Base-by-base conservation (phyloP, 306 rosid species). In the Nissolia schottii region DNA sequence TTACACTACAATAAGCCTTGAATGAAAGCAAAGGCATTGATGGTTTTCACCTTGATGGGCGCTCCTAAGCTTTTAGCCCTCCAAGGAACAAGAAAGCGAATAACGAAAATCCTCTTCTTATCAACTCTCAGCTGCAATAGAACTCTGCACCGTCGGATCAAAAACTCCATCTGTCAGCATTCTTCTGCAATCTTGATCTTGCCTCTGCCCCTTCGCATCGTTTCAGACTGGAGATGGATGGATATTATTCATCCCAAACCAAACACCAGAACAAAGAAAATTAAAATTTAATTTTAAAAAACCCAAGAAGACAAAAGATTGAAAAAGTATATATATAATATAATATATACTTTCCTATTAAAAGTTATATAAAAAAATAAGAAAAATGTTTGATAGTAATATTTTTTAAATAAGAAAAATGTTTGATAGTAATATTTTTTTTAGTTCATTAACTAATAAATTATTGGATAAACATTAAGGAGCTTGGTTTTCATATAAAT, bases 91-190 rank as follows among this genome's bases (percentile, higher is more conserved):
- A 38, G 5, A 38, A 50, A 37, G 57, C 29, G 70, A 56, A 73
- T 50, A 82, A 50, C 76, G 41, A 53, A 62, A 68, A 76, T 45
- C 43, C 13, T 65, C 15, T 24, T 31, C 38, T 56, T 13, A 13
- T 14, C 16, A 13, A 2, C 25, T 31, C 3, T 63, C 59, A 70
- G 81, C 83, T 81, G 83, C 80, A 50, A 19, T 75, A 14, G 63
- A 70, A 77, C 85, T n/a, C n/a, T 80, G 89, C 63, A 60, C 27
- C 55, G 80, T 79, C 80, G 77, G 83, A 79, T 79, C 22, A 50
- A 29, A n/a, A 49, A n/a, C 62, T 76, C 62, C 10, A 20, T 68
- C 23, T 71, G 34, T 34, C 66, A 53, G 50, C 59, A 27, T 60
- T 74, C 67, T 9, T 71, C 46, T 38, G 68, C 57, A 14, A 12